Conservation (phyloP, 202 grass and related monocot genomes). For the Musa balbisiana region DNA sequence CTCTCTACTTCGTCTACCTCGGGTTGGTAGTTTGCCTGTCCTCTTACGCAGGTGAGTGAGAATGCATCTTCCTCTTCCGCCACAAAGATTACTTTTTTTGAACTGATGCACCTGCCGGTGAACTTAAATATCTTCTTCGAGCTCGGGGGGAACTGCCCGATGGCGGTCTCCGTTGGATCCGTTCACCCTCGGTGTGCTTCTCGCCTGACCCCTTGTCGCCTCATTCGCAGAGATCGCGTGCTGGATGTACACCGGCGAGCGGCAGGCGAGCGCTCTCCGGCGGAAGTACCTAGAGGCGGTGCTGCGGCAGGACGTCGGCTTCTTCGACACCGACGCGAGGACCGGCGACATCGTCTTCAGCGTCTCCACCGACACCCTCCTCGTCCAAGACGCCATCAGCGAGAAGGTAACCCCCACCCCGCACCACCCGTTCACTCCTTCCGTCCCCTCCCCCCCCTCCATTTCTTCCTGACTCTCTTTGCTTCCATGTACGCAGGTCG, state of each 20-base stretch:
- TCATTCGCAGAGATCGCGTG: conserved; percentile 73
- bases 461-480: neutral
- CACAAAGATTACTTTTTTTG: neutral
- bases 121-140: neutral
- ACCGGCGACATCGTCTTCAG: conserved; percentile 98
- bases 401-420: conserved; percentile 50
- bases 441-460: neutral
- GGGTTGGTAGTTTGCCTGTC: conserved; percentile 83
- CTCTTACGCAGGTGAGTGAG: conserved; percentile 79
- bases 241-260: conserved; percentile 98
- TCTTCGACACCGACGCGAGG: conserved; percentile 99
- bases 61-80: too few relatives aligned
- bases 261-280: conserved; percentile 81
- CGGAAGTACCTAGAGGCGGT: conserved; percentile 87
- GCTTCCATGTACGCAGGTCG: conserved; percentile 32
- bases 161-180: neutral
- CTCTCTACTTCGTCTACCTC: conserved; percentile 98
- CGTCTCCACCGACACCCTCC: conserved; percentile 90
- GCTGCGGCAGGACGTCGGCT: conserved; percentile 91
- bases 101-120: neutral
- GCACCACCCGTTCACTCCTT: too few relatives aligned
- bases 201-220: neutral
- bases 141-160: neutral
- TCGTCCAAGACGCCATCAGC: conserved; percentile 95
- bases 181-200: neutral